Conservation (phyloP, 768 basidiomycete genomes). For the Chalciporus piperatus region DNA sequence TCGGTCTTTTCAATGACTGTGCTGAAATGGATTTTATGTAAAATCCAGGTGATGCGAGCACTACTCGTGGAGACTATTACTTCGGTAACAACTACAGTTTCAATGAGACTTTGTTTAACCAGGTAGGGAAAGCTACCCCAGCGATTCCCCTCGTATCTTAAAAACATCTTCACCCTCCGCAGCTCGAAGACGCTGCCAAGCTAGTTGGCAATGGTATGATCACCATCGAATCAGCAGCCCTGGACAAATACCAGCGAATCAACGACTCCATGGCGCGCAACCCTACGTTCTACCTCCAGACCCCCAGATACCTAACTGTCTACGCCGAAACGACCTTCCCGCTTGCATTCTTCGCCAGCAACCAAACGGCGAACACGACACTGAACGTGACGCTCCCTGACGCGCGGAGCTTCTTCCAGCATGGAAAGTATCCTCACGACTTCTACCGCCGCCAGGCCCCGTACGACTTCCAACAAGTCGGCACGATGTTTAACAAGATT, state of each 20-base stretch:
- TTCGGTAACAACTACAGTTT: constrained; percentile 25
- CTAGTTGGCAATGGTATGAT: constrained; percentile 17
- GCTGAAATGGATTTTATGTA: background rate
- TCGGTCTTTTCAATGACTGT: background rate
- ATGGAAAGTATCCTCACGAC: constrained; percentile 17
- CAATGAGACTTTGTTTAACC: constrained; percentile 25
- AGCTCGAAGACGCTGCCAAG: constrained; percentile 19
- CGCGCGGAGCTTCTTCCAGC: constrained; percentile 20
- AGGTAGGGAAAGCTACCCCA: background rate
- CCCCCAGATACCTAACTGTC: constrained; percentile 18
- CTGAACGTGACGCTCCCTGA: constrained; percentile 10
- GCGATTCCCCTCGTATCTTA: too few species aligned
- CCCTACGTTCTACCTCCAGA: constrained; percentile 21
- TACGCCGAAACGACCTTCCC: constrained; percentile 25
- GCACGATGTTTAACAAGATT: background rate
- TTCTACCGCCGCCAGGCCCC: constrained; percentile 18
- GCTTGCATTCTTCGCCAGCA: constrained; percentile 24
- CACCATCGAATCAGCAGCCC: constrained; percentile 20
- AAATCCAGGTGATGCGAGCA: constrained; percentile 22
- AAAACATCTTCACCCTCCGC: too few species aligned
- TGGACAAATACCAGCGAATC: constrained; percentile 22
- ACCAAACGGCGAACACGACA: constrained; percentile 20
- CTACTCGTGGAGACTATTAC: constrained; percentile 24
- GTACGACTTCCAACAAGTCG: constrained; percentile 6
- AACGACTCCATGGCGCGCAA: constrained; percentile 27